Conservation (phyloP, 495 filamentous ascomycete species). For the Daldinia caldariorum region DNA sequence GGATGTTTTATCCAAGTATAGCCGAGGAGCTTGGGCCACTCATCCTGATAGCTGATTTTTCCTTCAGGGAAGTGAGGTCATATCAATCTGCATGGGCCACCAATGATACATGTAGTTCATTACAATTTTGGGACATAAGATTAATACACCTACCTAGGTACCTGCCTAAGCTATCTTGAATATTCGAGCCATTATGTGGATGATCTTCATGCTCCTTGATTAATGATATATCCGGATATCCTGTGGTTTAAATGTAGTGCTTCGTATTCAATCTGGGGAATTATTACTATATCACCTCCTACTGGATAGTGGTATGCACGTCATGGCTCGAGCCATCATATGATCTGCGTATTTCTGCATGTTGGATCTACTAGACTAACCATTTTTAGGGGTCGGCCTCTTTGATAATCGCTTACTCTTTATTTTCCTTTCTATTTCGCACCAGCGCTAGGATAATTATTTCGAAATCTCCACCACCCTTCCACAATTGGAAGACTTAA, state of each 20-base stretch:
- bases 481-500: neutral
- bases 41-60: conserved; percentile 34
- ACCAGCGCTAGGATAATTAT: neutral
- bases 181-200: neutral
- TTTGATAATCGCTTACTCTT: neutral
- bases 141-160: no score
- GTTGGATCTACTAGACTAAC: neutral
- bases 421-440: neutral
- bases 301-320: neutral
- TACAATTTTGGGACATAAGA: neutral
- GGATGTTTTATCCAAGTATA: conserved; percentile 23
- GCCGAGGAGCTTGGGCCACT: conserved; percentile 31
- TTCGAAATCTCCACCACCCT: neutral
- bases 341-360: neutral
- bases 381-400: neutral
- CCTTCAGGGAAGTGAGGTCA: conserved; percentile 19
- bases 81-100: conserved; percentile 9
- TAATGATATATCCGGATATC: neutral
- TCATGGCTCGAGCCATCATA: neutral
- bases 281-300: neutral
- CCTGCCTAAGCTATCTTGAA: neutral
- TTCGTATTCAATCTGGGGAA: neutral
- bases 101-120: neutral
- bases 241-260: neutral
- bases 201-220: neutral